These are phyloP conservation scores for Fusarium duplospermum DNA, from an alignment of 2,329 filamentous ascomycete genomes.

Conservation along the genomic window DNA sequence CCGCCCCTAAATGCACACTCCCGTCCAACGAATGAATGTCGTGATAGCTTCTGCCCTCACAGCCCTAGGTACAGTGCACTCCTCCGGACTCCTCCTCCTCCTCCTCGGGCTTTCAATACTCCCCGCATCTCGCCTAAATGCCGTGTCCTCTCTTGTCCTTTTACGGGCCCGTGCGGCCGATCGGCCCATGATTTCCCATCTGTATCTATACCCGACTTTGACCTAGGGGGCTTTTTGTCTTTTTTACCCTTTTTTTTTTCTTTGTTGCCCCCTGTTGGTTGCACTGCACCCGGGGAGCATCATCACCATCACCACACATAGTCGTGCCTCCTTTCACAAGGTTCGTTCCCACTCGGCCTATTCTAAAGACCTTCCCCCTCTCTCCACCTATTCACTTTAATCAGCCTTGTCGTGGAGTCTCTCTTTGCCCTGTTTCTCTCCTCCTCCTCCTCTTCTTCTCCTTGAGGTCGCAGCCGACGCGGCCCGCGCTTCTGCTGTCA, in stretches of 20 bases:
- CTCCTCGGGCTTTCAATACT: background rate
- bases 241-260: background rate
- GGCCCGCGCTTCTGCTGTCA: conserved; percentile 4
- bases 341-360: background rate
- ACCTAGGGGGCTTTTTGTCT: background rate
- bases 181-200: conserved; percentile 1
- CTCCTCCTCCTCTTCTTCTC: background rate
- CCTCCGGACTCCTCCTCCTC: background rate
- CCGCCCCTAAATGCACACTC: background rate
- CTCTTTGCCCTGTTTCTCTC: background rate
- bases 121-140: conserved; percentile 24
- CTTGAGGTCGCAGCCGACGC: background rate
- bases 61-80: background rate
- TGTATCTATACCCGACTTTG: conserved; percentile 1
- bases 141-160: conserved; percentile 10
- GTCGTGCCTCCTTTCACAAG: background rate
- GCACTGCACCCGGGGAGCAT: background rate
- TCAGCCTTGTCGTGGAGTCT: conserved; percentile 1
- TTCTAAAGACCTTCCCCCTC: background rate
- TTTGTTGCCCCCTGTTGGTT: background rate
- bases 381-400: background rate
- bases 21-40: background rate
- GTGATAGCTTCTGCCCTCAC: background rate
- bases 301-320: background rate
- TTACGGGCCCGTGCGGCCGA: conserved; percentile 13